A percentile compares a stretch with the other conserved stretches of the same genome.
phyloP scores from a whole-genome alignment of 345 rosid genomes.

The Pistacia vera region DNA sequence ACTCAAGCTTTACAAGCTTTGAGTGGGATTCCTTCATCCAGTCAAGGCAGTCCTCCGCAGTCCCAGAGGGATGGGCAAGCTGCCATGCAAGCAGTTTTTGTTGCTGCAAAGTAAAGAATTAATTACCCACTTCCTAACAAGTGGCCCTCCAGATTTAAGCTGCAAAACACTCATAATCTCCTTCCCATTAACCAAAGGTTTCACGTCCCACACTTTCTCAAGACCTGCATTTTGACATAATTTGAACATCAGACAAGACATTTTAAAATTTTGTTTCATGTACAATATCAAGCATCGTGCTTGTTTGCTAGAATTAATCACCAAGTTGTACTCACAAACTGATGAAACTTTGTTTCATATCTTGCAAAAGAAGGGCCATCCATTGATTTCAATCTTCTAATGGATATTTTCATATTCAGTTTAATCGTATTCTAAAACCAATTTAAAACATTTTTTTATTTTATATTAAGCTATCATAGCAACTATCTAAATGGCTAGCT shows the following conservation, averaged over 20 bases:
- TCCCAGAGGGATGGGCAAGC: slow-evolving; percentile 70
- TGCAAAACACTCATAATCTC: slow-evolving; percentile 56
- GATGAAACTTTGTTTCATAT: too few species aligned
- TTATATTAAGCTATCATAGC: too few species aligned
- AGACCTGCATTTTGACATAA: slow-evolving; percentile 55
- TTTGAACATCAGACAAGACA: neutral
- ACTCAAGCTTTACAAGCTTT: slow-evolving; percentile 60
- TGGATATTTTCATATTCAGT: too few species aligned
- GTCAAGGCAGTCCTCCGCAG: slow-evolving; percentile 79
- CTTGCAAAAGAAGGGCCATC: too few species aligned
- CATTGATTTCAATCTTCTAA: too few species aligned
- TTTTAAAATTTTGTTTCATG: too few species aligned
- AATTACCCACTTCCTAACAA: slow-evolving; percentile 83
- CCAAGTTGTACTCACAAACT: too few species aligned
- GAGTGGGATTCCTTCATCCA: slow-evolving; percentile 78
- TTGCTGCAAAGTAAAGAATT: slow-evolving; percentile 58
- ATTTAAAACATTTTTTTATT: too few species aligned
- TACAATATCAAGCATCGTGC: neutral
- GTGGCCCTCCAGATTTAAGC: slow-evolving; percentile 73
- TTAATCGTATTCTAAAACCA: too few species aligned
- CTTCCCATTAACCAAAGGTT: slow-evolving; percentile 82
- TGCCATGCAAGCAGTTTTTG: slow-evolving; percentile 81
- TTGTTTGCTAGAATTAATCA: too few species aligned
- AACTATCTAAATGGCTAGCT: too few species aligned
- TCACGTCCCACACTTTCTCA: slow-evolving; percentile 72